Evolutionary conservation across 108 stramenopile genomes (phyloP), one percentile per base, ranked within the genome.

Genomic region (Skeletonema marinoi): DNA sequence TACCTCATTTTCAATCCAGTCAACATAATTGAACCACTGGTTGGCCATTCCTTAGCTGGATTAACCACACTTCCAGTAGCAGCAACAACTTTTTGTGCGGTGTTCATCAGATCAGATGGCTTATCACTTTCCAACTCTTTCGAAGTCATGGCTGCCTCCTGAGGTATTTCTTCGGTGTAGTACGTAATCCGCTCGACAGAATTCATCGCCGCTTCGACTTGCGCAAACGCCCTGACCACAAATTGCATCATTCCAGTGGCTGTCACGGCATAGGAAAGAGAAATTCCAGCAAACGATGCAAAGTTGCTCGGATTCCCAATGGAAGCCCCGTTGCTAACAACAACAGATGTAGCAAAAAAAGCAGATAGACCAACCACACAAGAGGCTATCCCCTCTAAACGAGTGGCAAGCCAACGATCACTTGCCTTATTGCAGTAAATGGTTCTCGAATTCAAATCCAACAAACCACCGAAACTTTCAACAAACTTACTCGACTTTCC

Each of bases 121-220:
- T 51, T 90, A n/a, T 68, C 66, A 41, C 56, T 32, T 60, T 91
- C 87, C 9, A 92, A 70, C 32, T 88, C 90, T 6, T 81, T 56
- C 10, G 88, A 65, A 46, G 88, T 85, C 59, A 68, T 73, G 4
- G 92, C 80, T 8, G 92, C 90, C 80, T 93, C 92, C 61, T 89
- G 87, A 30, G 89, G 88, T 56, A 92, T 90, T 29, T 89, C 70
- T 48, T 88, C 86, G 1, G 89, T 83, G 81, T 92, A 93, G 78
- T 89, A 85, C 13, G 92, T 56, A 39, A 98, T 78, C 21, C 98
- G 85, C 71, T 98, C 98, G 13, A 86, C 86, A 30, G 90, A 75
- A 58, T 96, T 97, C 91, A 98, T 98, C 3, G 95, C 90, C 61
- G 90, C 88, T 54, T 96, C 96, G 1, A 97, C 88, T 66, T 94